Evolutionary conservation across 1,284 basidiomycete species (phyloP), one percentile per base, ranked within the genome.

Genomic region (Tilletiopsis washingtonensis): DNA sequence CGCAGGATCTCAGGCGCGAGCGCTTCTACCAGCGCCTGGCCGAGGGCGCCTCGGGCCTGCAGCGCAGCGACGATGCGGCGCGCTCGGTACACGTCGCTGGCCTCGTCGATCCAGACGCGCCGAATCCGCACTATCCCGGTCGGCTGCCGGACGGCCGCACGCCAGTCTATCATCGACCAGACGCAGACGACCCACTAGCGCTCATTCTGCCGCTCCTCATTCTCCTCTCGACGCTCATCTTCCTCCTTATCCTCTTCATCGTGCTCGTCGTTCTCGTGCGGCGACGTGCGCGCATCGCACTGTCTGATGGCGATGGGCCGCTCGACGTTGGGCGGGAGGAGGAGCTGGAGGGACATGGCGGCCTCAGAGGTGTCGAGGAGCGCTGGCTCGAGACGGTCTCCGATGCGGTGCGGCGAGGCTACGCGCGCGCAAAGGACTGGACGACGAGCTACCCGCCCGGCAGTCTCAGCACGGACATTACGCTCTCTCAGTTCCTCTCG

Each of bases 311-410:
- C 57, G 89, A 91, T 67, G 91, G 93, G 25, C 94, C 94, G 2
- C 79, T 93, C 45, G 91, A 98, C 76, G 83, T 98, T 77, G 86
- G 83, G 63, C 81, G 88, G 47, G 88, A 93, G 61, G 73, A 74
- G 53, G 59, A 71, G 47, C 63, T 73, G 12, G 85, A 91, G 47
- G 86, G 85, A 5, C 88, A 93, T 54, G 91, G 91, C 38, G 91
- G 90, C 21, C 84, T 94, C 53, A 88, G 90, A 41, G 86, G 84
- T 47, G 80, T 97, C 29, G 93, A 97, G 76, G 78, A 83, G 67
- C 81, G 91, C 62, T 98, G 94, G 94, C 79, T 97, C 44, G 91
- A 97, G 76, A 81, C 78, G 17, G 84, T 84, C 26, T 76, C 81
- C 47, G 88, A 91, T 54, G 73, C 76, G 24, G 79, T 81, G 20